Base-by-base conservation (phyloP, 2,329 filamentous ascomycete species). In the Penicillium italicum region DNA sequence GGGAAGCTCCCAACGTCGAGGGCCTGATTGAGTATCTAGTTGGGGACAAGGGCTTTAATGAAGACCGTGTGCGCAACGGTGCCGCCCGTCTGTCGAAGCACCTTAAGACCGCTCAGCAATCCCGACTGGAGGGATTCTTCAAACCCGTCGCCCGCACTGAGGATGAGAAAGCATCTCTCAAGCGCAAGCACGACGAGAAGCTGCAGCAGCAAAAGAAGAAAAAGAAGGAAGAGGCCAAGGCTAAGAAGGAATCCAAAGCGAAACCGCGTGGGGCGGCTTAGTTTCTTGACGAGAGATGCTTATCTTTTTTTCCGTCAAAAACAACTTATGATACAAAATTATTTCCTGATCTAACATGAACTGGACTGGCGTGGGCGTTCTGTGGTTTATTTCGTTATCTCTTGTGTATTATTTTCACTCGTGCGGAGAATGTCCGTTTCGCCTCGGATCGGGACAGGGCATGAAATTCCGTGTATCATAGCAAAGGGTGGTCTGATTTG, bases 71-170 rank as follows among this genome's bases (percentile, higher is more conserved):
- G 9, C 85, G 92, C 36, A 85, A 82, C 41, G 93, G 83, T 28
- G 92, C 89, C 0, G 82, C 85, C 2, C 85, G 90, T 53, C 77
- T 99, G 55, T 84, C 89, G 72, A 99, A 97, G 82, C 94, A 91
- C 66, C 79, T 96, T 62, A 97, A 96, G 82, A 88, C 83, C 46
- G 88, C 88, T 28, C 94, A 97, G 74, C 94, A 99, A 77, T 88
- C 90, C 28, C 84, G 94, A 22, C 79, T 99, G 1, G 93, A 97
- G 71, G 94, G 94, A 0, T 99, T 99, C 79, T 99, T 99, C 82
- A 97, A 96, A 79, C 86, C 90, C 1, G 77, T 96, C 16, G 89
- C 91, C 58, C 95, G 93, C 79, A 91, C 92, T 0, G 89, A 92
- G 0, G 88, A 87, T 61, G 87, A 99, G 77, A 89, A 93, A 76